Evolutionary conservation across 1,284 basidiomycete species (phyloP), one percentile per base, ranked within the genome.

Genomic region (Rugosomyces carneus): DNA sequence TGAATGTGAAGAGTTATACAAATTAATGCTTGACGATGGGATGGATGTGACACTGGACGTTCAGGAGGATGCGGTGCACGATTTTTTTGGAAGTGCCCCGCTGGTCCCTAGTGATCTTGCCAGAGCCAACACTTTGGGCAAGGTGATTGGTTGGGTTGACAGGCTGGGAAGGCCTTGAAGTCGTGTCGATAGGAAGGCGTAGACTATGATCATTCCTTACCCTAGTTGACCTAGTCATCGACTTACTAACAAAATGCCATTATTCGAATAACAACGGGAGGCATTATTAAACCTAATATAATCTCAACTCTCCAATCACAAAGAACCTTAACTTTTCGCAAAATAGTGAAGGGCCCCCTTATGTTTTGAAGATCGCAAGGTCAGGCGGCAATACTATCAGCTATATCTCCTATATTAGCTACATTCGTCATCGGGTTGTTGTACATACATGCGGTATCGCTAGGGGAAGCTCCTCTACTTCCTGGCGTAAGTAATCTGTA

Each of bases 41-140:
- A 53, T 60, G 35, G 50, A 55, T 41, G 51, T 58, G n/a, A 47
- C 38, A n/a, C 44, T 51, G 9, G 52, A 57, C 40, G 44, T 47
- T 10, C 55, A 58, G 42, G 18, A 45, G 27, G 58, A 58, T 43
- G 56, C 57, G 9, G 52, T 55, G n/a, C 58, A 60, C 37, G 53
- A 57, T 46, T 57, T 56, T 37, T 44, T 27, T 29, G 36, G 43
- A 19, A 32, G 27, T 13, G 40, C 11, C 6, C 39, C 29, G 3
- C 20, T 42, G 18, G 8, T 42, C 16, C 40, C 40, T 6, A 31
- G 27, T 21, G 40, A 42, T 1, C 18, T 20, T n/a, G 40, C 40
- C 7, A 42, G 40, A 31, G 40, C 16, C 1, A 42, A 42, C 11
- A 19, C 34, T 21, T 20, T 31, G 40, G 31, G 34, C 18, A 42